Base-by-base conservation (phyloP, 805 yeast genomes). In the Danielia reshetovae region DNA sequence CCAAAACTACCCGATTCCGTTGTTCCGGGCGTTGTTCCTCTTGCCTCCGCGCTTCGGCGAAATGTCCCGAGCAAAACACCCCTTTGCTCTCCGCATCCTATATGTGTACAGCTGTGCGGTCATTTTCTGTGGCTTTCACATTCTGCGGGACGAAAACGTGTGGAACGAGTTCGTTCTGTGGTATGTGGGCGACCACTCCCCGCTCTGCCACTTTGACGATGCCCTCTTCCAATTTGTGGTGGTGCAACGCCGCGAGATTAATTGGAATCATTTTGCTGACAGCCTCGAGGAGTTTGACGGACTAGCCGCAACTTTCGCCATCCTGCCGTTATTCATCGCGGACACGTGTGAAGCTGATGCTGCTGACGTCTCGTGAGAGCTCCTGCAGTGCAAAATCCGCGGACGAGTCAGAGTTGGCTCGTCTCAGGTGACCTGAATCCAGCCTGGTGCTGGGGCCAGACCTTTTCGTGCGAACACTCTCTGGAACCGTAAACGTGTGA, bases 1-100 rank as follows among this genome's bases (percentile, higher is more conserved):
- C 15, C 34, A 30, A 15, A 48, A 54, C 34, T 52, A 50, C 32
- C 65, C 66, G 2, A 40, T 60, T 9, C 70, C 69, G 5, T 28
- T 62, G 5, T 60, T 49, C 38, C 42, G 54, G 34, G 59, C 62
- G 52, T 28, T 57, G 7, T 35, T 58, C 7, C 10, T 49, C 9
- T 8, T 55, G 9, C 35, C 39, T 3, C 36, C 38, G 4, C 40
- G 41, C 5, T 54, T 52, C 28, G 37, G 40, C 5, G 43, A 31
- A 7, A 32, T 60, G 37, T 38, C 57, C 4, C 43, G 56, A 24
- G 12, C 17, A 3, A 43, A 51, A 23, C 38, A 59, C 27, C 48
- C 38, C 25, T 49, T 51, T 25, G 65, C 66, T 0, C 37, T 58
- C 15, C 41, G 60, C 21, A 7, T 60, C 2, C 30, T 65, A 10